Evolutionary conservation across 164 flowering plant species (phyloP), one percentile per base, ranked within the genome.

Genomic region (Litsea cubeba): DNA sequence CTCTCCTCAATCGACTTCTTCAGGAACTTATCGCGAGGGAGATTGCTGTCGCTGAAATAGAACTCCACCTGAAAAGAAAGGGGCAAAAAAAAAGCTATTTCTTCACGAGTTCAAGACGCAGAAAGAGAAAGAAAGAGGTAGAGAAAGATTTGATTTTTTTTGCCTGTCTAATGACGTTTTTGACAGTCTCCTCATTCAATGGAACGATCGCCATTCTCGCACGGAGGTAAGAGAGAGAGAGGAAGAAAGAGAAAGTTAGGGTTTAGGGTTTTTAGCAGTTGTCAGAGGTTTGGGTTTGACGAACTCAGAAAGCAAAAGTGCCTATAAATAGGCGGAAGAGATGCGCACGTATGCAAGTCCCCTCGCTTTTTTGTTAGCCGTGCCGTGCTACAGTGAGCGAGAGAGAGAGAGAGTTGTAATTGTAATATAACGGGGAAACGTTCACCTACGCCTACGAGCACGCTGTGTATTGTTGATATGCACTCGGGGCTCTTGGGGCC

Each of bases 41-140:
- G 89, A 84, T 95, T 95, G 78, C 97, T 93, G 69, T 95, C 97
- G 72, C 99, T 86, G 85, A 95, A 93, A 78, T 95, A 95, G 69
- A 91, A 95, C 85, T 95, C 98, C 10, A 93, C 98, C 99, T 93
- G 82, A 12, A 71, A 57, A 30, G 65, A 26, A 32, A 14, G 5
- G 60, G 60, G 60, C 15, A 54, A 22, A 51, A 14, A 63, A 6
- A 32, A 64, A 60, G 18, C 32, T 23, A 30, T 24, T 62, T 46
- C 25, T 63, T 14, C 46, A 64, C 5, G 57, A 62, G 49, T 67
- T 22, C 8, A 72, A 23, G 18, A 51, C 17, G 68, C 15, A 30
- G 35, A 30, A 5, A 30, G 35, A 30, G 4, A 26, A 24, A 22
- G 25, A 63, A 1, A 22, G 25, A 23, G 10, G n/a, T n/a, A 28